These are phyloP conservation scores for Flaveria robusta DNA, from an alignment of 129 eudicot genomes.

Conservation along the genomic window DNA sequence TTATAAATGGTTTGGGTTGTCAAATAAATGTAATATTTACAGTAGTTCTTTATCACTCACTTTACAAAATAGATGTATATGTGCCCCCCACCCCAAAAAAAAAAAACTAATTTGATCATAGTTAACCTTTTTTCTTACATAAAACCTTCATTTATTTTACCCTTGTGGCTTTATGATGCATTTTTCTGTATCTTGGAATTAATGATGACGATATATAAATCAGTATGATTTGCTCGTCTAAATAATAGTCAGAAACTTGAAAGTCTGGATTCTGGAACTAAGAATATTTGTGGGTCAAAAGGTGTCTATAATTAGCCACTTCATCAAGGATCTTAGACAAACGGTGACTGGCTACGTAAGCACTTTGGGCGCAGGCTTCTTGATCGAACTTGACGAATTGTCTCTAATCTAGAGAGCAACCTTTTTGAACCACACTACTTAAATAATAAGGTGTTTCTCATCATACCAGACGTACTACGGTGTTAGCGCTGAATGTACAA, in stretches of 20 bases:
- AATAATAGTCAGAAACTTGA: neutral
- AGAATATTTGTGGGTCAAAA: neutral
- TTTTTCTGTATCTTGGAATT: neutral
- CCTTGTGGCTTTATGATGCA: neutral
- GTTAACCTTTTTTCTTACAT: neutral
- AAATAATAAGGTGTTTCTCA: neutral
- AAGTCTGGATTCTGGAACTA: too few relatives aligned
- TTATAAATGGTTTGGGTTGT: neutral
- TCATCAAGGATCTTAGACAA: too few relatives aligned
- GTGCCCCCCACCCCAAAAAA: neutral
- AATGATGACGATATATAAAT: neutral
- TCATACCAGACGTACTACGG: neutral
- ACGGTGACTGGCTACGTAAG: too few relatives aligned
- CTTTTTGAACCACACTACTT: neutral
- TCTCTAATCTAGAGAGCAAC: too few relatives aligned
- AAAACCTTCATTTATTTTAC: neutral
- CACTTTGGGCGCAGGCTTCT: too few relatives aligned
- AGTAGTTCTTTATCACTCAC: neutral
- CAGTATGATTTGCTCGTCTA: neutral
- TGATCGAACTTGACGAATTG: too few relatives aligned
- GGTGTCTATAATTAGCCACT: neutral
- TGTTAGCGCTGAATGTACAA: neutral
- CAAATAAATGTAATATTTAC: neutral
- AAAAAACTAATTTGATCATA: neutral
- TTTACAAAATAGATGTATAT: neutral